These are phyloP conservation scores for Barnettozyma californica DNA, from an alignment of 805 yeast genomes.

Conservation along the genomic window DNA sequence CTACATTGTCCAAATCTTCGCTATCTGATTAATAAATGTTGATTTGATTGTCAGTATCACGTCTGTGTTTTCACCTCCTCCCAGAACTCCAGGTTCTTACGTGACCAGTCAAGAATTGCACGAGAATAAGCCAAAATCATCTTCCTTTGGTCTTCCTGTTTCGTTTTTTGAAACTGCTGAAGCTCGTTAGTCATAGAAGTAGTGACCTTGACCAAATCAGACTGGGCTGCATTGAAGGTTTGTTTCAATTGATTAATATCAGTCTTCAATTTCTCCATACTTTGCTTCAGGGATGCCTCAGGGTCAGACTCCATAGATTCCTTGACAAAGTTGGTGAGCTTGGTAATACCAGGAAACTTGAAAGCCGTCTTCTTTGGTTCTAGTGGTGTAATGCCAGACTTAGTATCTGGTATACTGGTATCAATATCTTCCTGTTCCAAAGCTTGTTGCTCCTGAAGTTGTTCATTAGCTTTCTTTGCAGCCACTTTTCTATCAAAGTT, in stretches of 20 bases:
- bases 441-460: constrained; percentile 1
- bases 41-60: not conserved
- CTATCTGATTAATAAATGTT: no score
- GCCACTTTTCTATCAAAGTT: constrained; percentile 24
- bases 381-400: constrained; percentile 11
- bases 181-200: constrained; percentile 38
- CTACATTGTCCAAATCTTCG: not conserved
- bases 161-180: constrained; percentile 41
- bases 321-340: constrained; percentile 46
- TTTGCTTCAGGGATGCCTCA: constrained; percentile 53
- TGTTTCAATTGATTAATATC: constrained; percentile 43
- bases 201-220: constrained; percentile 45
- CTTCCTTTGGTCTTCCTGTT: constrained; percentile 45
- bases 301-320: constrained; percentile 67
- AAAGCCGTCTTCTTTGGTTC: constrained; percentile 33
- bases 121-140: constrained; percentile 50
- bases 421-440: constrained; percentile 1
- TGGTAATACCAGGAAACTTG: constrained; percentile 49
- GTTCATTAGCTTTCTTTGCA: constrained; percentile 16
- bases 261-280: constrained; percentile 37
- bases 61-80: constrained; percentile 43
- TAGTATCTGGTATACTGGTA: not conserved
- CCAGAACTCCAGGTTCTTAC: constrained; percentile 62
- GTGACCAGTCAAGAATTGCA: constrained; percentile 60
- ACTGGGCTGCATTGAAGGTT: constrained; percentile 47